These are phyloP conservation scores for Fusarium clavum DNA, from an alignment of 2,329 filamentous ascomycete genomes.

Conservation along the genomic window DNA sequence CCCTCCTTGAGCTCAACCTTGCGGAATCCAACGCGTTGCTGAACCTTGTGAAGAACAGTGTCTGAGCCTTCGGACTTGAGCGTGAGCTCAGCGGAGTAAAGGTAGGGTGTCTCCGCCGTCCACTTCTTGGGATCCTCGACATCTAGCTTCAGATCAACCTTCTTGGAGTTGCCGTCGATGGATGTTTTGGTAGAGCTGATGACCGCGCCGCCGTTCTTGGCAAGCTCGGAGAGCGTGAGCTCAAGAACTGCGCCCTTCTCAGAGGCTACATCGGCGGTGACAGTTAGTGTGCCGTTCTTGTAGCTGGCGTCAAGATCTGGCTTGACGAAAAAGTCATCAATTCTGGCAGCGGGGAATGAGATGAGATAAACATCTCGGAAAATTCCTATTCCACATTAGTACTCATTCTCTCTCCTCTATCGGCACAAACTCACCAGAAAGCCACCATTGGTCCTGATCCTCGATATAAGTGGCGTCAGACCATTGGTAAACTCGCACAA, in stretches of 20 bases:
- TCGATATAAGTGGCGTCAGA: conserved; percentile 77
- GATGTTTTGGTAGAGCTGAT: conserved; percentile 45
- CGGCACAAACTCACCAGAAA: conserved; percentile 66
- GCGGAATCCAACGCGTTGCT: conserved; percentile 71
- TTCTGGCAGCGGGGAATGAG: conserved; percentile 64
- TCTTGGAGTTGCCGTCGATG: conserved; percentile 44
- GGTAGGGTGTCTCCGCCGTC: conserved; percentile 74
- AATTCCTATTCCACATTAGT: conserved; percentile 56
- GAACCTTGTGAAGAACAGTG: conserved; percentile 55
- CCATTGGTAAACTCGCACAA: conserved; percentile 77
- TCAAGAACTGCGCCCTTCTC: conserved; percentile 52
- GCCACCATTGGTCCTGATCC: conserved; percentile 77
- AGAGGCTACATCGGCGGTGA: conserved; percentile 59
- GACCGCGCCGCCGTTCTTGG: conserved; percentile 50
- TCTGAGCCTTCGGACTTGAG: conserved; percentile 54
- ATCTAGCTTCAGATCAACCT: conserved; percentile 57
- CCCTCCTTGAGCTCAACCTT: conserved; percentile 72
- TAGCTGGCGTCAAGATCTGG: conserved; percentile 67
- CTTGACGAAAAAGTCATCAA: conserved; percentile 68
- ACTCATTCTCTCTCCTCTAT: conserved; percentile 48
- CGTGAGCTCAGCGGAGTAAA: conserved; percentile 70
- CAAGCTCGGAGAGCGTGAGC: conserved; percentile 57
- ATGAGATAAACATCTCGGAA: conserved; percentile 75
- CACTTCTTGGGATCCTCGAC: conserved; percentile 70
- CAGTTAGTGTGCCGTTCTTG: conserved; percentile 59